Evolutionary conservation across 129 eudicot species (phyloP).

Genomic region (Sambucus nigra): DNA sequence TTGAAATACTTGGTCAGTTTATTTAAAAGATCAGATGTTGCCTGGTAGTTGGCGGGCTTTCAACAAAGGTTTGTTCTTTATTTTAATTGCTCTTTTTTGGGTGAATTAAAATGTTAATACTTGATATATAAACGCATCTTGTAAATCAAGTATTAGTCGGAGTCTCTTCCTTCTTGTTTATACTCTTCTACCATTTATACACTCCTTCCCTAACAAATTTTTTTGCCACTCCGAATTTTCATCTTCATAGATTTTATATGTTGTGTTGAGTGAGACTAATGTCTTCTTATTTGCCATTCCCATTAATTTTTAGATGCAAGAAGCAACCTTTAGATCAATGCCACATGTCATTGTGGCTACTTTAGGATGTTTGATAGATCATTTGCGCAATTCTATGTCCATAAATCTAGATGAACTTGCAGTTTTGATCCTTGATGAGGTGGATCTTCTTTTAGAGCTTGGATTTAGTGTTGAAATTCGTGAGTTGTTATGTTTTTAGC

Average conservation of each 20-base stretch:
- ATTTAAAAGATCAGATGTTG: conserved; percentile 77
- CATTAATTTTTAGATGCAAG: conserved; percentile 59
- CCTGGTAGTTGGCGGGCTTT: conserved; percentile 78
- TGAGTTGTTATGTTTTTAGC: conserved; percentile 46
- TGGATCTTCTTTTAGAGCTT: conserved; percentile 95
- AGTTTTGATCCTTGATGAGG: conserved; percentile 90
- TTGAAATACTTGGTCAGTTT: conserved; percentile 74
- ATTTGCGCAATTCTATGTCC: conserved; percentile 85
- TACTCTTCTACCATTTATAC: neutral
- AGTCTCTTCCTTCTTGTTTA: neutral
- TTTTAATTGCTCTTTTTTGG: neutral
- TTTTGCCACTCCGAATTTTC: neutral
- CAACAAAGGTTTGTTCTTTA: conserved; percentile 65
- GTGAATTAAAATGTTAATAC: neutral
- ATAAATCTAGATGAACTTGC: conserved; percentile 94
- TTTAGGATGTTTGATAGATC: conserved; percentile 97
- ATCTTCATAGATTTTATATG: too few species aligned
- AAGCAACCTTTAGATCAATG: conserved; percentile 73
- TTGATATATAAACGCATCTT: neutral
- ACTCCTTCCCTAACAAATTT: too few species aligned
- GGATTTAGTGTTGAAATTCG: conserved; percentile 88
- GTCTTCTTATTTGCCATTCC: too few species aligned
- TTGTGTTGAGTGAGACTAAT: too few species aligned
- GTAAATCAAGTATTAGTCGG: neutral
- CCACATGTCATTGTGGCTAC: conserved; percentile 98